Percentiles rank a stretch among this genome's conserved stretches.
These are phyloP conservation scores for Coriaria nepalensis DNA, from an alignment of 306 rosid genomes.

Conservation along the genomic window DNA sequence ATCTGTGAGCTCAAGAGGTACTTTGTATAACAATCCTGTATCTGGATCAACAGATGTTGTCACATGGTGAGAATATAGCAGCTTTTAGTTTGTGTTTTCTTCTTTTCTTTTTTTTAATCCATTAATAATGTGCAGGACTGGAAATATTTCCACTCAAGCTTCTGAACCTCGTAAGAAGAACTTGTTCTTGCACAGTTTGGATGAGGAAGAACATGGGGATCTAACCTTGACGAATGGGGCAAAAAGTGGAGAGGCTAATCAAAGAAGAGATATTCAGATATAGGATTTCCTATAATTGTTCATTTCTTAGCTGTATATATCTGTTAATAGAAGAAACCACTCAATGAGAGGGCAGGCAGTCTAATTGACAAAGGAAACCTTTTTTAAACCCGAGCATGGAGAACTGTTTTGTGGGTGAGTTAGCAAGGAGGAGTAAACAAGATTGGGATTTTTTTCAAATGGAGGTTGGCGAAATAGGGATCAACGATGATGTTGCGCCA, in stretches of 20 bases:
- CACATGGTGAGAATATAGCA: constrained; percentile 52
- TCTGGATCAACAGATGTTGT: constrained; percentile 29
- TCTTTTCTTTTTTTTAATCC: background rate
- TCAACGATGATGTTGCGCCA: too few species aligned
- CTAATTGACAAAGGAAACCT: too few species aligned
- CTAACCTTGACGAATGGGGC: constrained; percentile 17
- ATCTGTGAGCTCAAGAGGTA: constrained; percentile 65
- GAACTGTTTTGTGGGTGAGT: too few species aligned
- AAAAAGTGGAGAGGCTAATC: constrained; percentile 14
- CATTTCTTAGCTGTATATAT: too few species aligned
- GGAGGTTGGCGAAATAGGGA: constrained; percentile 8
- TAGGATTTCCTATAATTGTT: too few species aligned
- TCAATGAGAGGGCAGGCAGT: too few species aligned
- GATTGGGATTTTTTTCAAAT: background rate
- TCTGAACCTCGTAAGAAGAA: constrained; percentile 46
- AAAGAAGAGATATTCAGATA: constrained; percentile 33
- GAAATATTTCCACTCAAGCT: constrained; percentile 49
- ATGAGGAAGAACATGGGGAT: constrained; percentile 41
- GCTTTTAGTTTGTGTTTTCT: background rate
- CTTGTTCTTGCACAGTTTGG: constrained; percentile 62
- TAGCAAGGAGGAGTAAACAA: too few species aligned
- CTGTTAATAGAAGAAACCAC: too few species aligned
- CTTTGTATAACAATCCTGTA: constrained; percentile 41
- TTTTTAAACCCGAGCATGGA: too few species aligned
- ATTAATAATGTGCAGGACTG: constrained; percentile 46